Conservation (phyloP, 345 rosid species). For the Conringia planisiliqua region DNA sequence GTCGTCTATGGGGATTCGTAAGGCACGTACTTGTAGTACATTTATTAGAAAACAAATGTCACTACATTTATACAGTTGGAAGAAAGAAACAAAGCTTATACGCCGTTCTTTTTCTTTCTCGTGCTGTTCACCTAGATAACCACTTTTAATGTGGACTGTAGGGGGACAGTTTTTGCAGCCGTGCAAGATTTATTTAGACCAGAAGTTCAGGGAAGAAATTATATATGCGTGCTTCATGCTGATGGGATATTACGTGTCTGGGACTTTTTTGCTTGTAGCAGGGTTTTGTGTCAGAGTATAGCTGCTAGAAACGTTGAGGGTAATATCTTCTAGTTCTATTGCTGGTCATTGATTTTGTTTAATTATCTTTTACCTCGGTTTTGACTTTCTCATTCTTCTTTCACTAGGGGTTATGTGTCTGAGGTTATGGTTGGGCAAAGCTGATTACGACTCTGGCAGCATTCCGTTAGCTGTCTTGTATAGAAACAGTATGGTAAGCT, state of each 20-base stretch:
- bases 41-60: not conserved
- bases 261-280: constrained; percentile 54
- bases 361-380: not conserved
- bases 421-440: constrained; percentile 74
- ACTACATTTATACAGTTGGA: not conserved
- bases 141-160: constrained; percentile 34
- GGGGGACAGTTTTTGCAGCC: constrained; percentile 61
- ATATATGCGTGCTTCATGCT: constrained; percentile 61
- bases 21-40: constrained; percentile 42
- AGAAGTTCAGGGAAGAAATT: constrained; percentile 47
- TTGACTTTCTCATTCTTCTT: constrained; percentile 19
- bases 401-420: constrained; percentile 51
- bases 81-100: not conserved
- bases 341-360: not conserved
- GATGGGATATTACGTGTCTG: constrained; percentile 72
- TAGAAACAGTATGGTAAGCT: constrained; percentile 49
- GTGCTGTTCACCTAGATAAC: not conserved
- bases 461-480: constrained; percentile 70
- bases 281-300: constrained; percentile 53
- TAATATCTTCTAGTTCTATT: constrained; percentile 27
- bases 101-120: not conserved
- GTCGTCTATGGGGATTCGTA: constrained; percentile 80
- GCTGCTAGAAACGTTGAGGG: constrained; percentile 55
- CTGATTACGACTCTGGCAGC: constrained; percentile 36
- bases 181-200: constrained; percentile 61